phyloP scores from a whole-genome alignment of 1,284 basidiomycete species.

The Lentinula novae-zelandiae region DNA sequence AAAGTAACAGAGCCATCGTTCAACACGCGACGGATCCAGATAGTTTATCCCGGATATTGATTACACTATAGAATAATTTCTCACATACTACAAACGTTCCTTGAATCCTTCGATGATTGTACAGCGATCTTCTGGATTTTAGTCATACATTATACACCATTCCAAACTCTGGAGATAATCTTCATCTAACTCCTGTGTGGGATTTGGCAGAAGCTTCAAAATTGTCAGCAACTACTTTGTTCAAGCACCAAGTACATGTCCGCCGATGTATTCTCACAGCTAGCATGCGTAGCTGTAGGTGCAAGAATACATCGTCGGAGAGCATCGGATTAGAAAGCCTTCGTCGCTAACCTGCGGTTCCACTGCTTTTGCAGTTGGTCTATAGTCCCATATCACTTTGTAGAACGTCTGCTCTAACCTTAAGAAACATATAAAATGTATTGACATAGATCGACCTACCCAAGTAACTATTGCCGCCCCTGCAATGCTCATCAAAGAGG shows the following conservation, averaged over 20 bases:
- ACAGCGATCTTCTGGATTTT: neutral
- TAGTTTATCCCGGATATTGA: neutral
- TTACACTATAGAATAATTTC: neutral
- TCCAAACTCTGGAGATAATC: conserved; percentile 8
- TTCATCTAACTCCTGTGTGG: neutral
- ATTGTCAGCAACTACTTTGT: neutral
- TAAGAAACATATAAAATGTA: neutral
- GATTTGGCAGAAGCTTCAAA: neutral
- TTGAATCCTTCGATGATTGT: neutral
- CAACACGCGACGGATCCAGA: conserved; percentile 1
- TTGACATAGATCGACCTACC: neutral
- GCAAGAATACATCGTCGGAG: neutral
- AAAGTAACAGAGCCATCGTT: neutral
- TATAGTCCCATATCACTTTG: neutral
- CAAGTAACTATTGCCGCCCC: conserved; percentile 6
- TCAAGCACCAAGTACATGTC: neutral
- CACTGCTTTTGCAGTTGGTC: neutral
- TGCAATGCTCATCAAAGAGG: neutral
- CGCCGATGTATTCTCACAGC: neutral
- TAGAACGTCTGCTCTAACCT: conserved; percentile 1
- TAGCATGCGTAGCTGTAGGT: neutral
- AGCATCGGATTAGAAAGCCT: neutral
- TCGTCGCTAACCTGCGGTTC: neutral
- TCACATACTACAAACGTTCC: neutral
- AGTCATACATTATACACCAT: conserved; percentile 9